These are phyloP conservation scores for Cylindrotheca closterium DNA, from an alignment of 108 stramenopile genomes.

Conservation along the genomic window DNA sequence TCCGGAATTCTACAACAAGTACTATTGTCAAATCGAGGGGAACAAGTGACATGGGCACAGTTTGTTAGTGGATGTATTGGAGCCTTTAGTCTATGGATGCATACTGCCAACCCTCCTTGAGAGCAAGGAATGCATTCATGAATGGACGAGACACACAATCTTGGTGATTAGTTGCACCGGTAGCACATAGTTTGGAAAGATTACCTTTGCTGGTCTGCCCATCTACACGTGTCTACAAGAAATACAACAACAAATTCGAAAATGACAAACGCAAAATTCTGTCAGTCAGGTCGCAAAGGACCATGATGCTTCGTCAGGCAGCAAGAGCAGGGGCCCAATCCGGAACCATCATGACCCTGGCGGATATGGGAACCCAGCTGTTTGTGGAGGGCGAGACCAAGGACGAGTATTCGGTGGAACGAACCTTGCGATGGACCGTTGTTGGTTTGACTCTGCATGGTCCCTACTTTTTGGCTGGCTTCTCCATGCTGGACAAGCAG, in stretches of 20 bases:
- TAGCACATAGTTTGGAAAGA: too few species aligned
- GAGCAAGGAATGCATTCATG: too few species aligned
- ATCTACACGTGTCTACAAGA: too few species aligned
- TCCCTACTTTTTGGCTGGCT: constrained; percentile 43
- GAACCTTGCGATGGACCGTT: constrained; percentile 46
- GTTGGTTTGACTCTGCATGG: constrained; percentile 42
- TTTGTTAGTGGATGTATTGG: constrained; percentile 54
- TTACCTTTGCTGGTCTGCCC: too few species aligned
- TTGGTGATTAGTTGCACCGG: too few species aligned
- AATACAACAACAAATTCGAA: too few species aligned
- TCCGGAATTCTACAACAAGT: constrained; percentile 59
- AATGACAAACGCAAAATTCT: too few species aligned
- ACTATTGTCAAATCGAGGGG: constrained; percentile 3
- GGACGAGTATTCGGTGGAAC: constrained; percentile 6
- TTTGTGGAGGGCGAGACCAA: constrained; percentile 17
- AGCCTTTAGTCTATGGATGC: constrained; percentile 61
- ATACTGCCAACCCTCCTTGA: constrained; percentile 40
- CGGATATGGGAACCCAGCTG: constrained; percentile 39
- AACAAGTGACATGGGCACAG: constrained; percentile 47
- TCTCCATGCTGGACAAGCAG: constrained; percentile 30
- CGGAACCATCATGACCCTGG: constrained; percentile 37
- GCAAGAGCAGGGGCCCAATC: constrained; percentile 39
- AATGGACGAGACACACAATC: too few species aligned
- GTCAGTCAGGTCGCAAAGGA: too few species aligned
- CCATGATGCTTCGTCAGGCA: constrained; percentile 14